Evolutionary conservation across 2,329 filamentous ascomycete species (phyloP), one percentile per base, ranked within the genome.

Genomic region (Trichoderma aggressivum): DNA sequence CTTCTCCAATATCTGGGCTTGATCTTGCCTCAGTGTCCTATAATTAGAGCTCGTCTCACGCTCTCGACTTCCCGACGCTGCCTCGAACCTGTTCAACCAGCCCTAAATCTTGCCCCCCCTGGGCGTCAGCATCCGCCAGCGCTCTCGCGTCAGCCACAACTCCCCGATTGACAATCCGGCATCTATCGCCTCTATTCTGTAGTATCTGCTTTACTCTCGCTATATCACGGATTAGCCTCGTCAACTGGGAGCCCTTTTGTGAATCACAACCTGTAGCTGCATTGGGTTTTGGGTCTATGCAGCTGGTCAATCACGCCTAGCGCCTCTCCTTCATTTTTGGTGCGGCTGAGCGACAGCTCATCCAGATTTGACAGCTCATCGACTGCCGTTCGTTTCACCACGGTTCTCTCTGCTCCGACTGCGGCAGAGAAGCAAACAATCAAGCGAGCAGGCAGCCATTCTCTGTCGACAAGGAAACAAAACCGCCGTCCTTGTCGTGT

Each of bases 91-190:
- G 34, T 34, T 61, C 24, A 30, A 10, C 10, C 24, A 30, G 6
- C 10, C n/a, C 12, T 30, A 18, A 24, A 34, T 5, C 5, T 34
- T 18, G 30, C 55, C 26, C 26, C 36, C 36, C 11, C 24, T n/a
- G 28, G 58, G 58, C 36, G 61, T 61, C 55, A 71, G 56, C 65
- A 69, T 61, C 56, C 70, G 63, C 66, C 56, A 56, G 62, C 70
- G 56, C 39, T 50, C 56, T 28, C 69, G 47, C 36, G 43, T 67
- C 70, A 67, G 63, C 70, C 63, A 58, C 63, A 62, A 55, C 55
- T n/a, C 47, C 58, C 58, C 34, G 39, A 60, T 24, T 60, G 56
- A 53, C 39, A 30, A 32, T 43, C 32, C 39, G 56, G 26, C 62
- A 61, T 39, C 28, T 59, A 32, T 61, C 65, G 34, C 56, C 30